phyloP scores from a whole-genome alignment of 2,329 filamentous ascomycete genomes.

The Paramyrothecium sp. region DNA sequence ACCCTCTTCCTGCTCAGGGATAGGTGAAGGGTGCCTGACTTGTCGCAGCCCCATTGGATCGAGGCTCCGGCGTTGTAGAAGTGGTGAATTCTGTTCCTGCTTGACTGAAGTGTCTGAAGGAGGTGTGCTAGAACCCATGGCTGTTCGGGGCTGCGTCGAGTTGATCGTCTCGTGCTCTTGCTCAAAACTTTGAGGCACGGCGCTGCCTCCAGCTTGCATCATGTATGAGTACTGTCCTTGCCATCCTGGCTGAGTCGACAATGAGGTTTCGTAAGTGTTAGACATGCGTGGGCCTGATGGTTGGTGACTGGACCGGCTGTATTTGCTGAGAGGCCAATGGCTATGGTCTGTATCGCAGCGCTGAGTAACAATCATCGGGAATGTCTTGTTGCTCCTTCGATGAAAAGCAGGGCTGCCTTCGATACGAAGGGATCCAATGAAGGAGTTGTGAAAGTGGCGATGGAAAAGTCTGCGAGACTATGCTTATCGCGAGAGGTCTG shows the following conservation, averaged over 20 bases:
- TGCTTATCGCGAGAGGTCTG: neutral
- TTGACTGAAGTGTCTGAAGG: slow-evolving; percentile 67
- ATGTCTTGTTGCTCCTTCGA: neutral
- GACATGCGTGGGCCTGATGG: slow-evolving; percentile 54
- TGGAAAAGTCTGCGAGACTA: too few relatives aligned
- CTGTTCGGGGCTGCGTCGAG: slow-evolving; percentile 21
- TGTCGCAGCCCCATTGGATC: slow-evolving; percentile 41
- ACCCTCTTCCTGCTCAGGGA: slow-evolving; percentile 5
- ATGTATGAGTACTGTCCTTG: slow-evolving; percentile 54
- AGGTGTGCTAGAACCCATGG: slow-evolving; percentile 31
- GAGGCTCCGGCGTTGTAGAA: slow-evolving; percentile 32
- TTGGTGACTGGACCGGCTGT: slow-evolving; percentile 44
- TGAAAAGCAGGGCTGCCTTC: neutral
- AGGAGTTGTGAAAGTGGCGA: too few relatives aligned
- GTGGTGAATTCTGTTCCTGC: slow-evolving; percentile 41
- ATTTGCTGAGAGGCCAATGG: slow-evolving; percentile 55
- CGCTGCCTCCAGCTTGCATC: slow-evolving; percentile 40
- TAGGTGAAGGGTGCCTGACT: slow-evolving; percentile 30
- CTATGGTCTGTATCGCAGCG: slow-evolving; percentile 52
- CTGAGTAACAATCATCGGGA: slow-evolving; percentile 51
- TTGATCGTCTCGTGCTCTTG: slow-evolving; percentile 31
- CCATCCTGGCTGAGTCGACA: slow-evolving; percentile 56
- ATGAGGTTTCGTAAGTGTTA: slow-evolving; percentile 50
- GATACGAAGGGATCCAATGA: neutral
- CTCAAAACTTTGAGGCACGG: slow-evolving; percentile 44